Percentiles rank a stretch among this genome's conserved stretches.
Evolutionary conservation across 1,284 basidiomycete species (phyloP).

Genomic region (Cystobasidiaceae sp.): DNA sequence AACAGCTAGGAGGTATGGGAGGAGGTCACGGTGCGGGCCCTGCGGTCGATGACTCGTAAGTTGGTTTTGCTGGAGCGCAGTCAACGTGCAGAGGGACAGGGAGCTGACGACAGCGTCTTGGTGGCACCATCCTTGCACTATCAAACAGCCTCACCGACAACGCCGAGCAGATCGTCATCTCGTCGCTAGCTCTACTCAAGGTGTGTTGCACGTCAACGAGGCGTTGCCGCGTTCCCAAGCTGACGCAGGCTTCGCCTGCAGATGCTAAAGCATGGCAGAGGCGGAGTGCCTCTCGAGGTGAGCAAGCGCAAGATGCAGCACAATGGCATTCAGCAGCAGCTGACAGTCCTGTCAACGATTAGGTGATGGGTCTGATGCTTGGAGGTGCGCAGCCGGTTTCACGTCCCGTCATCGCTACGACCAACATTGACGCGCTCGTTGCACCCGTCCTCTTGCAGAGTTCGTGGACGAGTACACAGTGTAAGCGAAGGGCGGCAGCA

Average conservation of each 20-base stretch:
- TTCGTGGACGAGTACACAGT: conserved; percentile 99
- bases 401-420: too few species aligned
- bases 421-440: too few species aligned
- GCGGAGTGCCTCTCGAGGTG: conserved; percentile 99
- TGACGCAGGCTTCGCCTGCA: conserved; percentile 47
- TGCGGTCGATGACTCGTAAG: conserved; percentile 23
- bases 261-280: conserved; percentile 99
- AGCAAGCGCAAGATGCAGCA: conserved; percentile 45
- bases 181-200: conserved; percentile 89
- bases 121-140: too few species aligned
- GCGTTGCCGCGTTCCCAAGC: too few species aligned
- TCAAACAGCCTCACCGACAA: conserved; percentile 41
- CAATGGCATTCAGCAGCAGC: not conserved
- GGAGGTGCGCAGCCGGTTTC: conserved; percentile 53
- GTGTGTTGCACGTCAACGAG: conserved; percentile 53
- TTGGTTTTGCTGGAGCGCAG: too few species aligned
- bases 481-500: too few species aligned
- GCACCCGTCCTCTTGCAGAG: conserved; percentile 55
- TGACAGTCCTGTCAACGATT: not conserved
- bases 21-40: conserved; percentile 15
- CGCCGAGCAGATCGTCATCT: conserved; percentile 94
- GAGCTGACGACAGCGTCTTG: not conserved
- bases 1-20: conserved; percentile 23
- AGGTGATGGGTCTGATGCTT: conserved; percentile 83
- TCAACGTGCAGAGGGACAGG: not conserved